Base-by-base conservation (phyloP, 2,329 filamentous ascomycete genomes). In the Orbilia blumenaviensis region DNA sequence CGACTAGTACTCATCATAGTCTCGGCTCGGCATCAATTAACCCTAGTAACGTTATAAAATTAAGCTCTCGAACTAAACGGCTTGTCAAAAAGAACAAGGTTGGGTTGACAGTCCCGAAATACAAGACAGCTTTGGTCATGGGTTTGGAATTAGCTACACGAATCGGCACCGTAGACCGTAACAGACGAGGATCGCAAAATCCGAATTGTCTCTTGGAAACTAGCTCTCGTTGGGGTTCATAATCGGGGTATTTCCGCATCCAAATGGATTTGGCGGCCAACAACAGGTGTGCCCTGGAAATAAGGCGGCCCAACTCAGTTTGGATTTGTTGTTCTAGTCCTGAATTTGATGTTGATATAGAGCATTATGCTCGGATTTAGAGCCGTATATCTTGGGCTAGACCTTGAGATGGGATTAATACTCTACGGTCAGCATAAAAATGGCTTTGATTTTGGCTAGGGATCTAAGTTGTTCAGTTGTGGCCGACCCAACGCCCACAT, bases 301-400 rank as follows among this genome's bases (percentile, higher is more conserved):
- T 86, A 86, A 2, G 85, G 85, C 4, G 86, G 86, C 79, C 86
- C 84, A 78, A 86, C 79, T 86, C 84, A 78, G 85, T 81, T 77
- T 87, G 82, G 50, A 87, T 86, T 42, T 79, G 79, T 86, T 84
- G 64, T 83, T 82, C 0, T 86, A 85, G 10, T 82, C 81, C 66
- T 82, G 79, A 78, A 87, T 81, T 66, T 86, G 83, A 81, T 88
- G 88, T 79, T 88, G 85, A 78, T 86, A 86, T 25, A 87, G 80
- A 5, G 85, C 82, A 3, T 81, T 82, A 81, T 88, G 86, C 80
- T 88, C 86, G 0, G 85, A 85, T 0, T 84, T 82, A 0, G 85
- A 86, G 12, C 86, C 86, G 66, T 83, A 84, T 2, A 85, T 67
- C 83, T 82, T n/a, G 84, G 1, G 79, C 79, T 0, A 81, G 78